phyloP scores from a whole-genome alignment of 345 rosid genomes.

The Eucalyptus albens region DNA sequence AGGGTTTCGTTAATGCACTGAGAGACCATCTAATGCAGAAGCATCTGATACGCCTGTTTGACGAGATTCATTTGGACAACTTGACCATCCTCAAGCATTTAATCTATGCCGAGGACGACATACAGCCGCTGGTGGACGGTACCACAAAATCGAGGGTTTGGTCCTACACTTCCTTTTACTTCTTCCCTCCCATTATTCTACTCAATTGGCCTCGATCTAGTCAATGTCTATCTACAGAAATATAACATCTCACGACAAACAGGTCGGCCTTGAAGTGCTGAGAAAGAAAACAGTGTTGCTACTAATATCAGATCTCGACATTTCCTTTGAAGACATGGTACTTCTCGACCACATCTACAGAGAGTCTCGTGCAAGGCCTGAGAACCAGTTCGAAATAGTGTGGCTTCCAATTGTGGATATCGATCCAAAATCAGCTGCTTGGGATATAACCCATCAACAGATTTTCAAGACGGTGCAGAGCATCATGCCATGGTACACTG shows the following conservation, averaged over 20 bases:
- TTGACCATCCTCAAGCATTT: constrained; percentile 21
- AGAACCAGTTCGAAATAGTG: constrained; percentile 12
- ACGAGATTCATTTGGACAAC: constrained; percentile 10
- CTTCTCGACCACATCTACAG: constrained; percentile 2
- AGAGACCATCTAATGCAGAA: background rate
- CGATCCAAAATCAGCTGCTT: background rate
- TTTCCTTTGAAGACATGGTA: constrained; percentile 9
- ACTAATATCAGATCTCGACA: constrained; percentile 19
- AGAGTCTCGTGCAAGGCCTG: background rate
- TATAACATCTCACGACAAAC: background rate
- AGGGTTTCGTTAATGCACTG: constrained; percentile 1
- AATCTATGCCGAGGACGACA: constrained; percentile 23
- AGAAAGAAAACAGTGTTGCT: constrained; percentile 10
- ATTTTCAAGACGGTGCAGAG: background rate
- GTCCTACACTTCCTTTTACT: background rate
- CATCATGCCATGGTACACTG: constrained; percentile 16
- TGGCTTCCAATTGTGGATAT: constrained; percentile 34
- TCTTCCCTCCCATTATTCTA: background rate
- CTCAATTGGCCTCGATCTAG: background rate
- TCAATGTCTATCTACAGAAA: background rate
- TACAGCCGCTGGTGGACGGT: constrained; percentile 19
- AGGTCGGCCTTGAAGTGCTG: constrained; percentile 6
- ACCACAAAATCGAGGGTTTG: constrained; percentile 14
- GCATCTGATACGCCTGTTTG: constrained; percentile 8
- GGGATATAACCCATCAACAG: constrained; percentile 4